Conservation (phyloP, 768 basidiomycete species). For the Brasilioporus rufonigricans region DNA sequence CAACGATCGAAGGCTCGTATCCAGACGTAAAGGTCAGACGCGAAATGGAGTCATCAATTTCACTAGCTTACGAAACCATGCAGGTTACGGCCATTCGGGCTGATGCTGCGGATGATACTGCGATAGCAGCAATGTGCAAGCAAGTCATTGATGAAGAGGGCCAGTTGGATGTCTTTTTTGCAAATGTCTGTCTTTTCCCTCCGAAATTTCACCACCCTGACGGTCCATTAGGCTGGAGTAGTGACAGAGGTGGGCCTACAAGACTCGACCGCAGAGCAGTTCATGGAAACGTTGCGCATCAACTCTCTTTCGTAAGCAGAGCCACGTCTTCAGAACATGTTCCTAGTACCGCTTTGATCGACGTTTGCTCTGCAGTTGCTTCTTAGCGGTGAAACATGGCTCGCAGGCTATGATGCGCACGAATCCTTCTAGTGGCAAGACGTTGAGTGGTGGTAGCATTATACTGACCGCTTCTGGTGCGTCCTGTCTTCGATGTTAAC, state of each 20-base stretch:
- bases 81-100: constrained; percentile 77
- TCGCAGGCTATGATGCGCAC: constrained; percentile 76
- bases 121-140: constrained; percentile 67
- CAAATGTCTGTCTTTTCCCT: constrained; percentile 59
- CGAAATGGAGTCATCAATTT: neutral
- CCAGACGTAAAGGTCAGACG: constrained; percentile 70
- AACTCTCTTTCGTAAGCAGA: constrained; percentile 60
- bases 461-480: constrained; percentile 82
- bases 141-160: constrained; percentile 80
- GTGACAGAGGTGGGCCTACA: constrained; percentile 43
- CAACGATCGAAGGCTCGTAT: constrained; percentile 63
- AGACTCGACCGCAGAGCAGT: constrained; percentile 59
- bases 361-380: constrained; percentile 53
- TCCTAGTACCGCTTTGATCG: neutral
- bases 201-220: constrained; percentile 2
- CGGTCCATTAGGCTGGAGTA: constrained; percentile 59
- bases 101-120: constrained; percentile 78
- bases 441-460: constrained; percentile 72
- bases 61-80: constrained; percentile 10
- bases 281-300: constrained; percentile 74
- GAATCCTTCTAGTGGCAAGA: constrained; percentile 68
- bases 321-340: constrained; percentile 1
- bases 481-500: constrained; percentile 20
- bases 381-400: constrained; percentile 85
- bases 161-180: constrained; percentile 90